Base-by-base conservation (phyloP, 169 alveolate genomes). In the Plasmodium cynomolgi region DNA sequence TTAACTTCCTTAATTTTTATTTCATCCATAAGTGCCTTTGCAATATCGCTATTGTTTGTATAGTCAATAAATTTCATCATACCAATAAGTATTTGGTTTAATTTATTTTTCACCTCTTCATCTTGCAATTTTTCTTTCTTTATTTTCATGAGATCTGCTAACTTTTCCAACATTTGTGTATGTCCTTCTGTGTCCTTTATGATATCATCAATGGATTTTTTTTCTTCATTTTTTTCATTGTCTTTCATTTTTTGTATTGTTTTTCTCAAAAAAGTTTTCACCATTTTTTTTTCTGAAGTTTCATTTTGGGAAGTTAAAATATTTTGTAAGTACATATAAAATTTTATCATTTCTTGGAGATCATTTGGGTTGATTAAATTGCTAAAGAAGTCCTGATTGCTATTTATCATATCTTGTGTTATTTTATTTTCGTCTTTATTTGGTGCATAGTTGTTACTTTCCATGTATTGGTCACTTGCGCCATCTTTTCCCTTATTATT, bases 261-360 rank as follows among this genome's bases (percentile, higher is more conserved):
- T 90, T 90, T 90, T 90, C 94, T 90, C 33, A 90, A 80, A 81
- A 90, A 90, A 11, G 90, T 58, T 80, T 90, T 90, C 3, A 90
- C 94, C 94, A 90, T 90, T 80, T 90, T 90, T 80, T 90, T 90
- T 90, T 90, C 94, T 1, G 90, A 79, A 15, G 94, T 79, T 29
- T 90, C 94, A 80, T 47, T 90, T 73, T 90, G 54, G 44, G 94
- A 90, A 41, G 72, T 90, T 80, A 90, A 80, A 3, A 90, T 3
- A 58, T 90, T 20, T 90, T 90, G 94, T 68, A 90, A 90, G 83
- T 90, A 90, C 94, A 90, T 80, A 47, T 90, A 80, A 80, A 90
- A 90, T n/a, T 44, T 90, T 8, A 90, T 90, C 88, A 90, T 80
- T 90, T 90, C 94, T 58, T 90, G 88, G 20, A 90, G 82, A 39